Evolutionary conservation across 371 early-diverging fungal species (phyloP), one percentile per base, ranked within the genome.

Genomic region (Capniomyces stellatus): DNA sequence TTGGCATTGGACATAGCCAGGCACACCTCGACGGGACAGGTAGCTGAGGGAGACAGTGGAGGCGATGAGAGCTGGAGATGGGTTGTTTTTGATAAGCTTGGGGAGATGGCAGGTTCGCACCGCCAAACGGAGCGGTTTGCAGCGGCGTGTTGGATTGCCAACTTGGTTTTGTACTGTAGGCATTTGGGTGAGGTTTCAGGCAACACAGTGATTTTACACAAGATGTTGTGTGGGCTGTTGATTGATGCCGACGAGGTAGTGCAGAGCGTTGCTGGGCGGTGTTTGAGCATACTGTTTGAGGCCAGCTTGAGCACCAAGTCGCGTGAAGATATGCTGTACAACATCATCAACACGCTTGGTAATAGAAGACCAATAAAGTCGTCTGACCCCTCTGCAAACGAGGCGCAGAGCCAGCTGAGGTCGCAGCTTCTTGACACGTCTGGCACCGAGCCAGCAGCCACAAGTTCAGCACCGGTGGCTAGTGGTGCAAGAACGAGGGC

Each of bases 221-320:
- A 24, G 35, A 27, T 51, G 18, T 3, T 51, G 13, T 51, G 51
- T 19, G 35, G 31, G 29, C 21, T 51, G 24, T 35, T 51, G 19
- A 15, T 51, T 2, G 51, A 51, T 30, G 21, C 3, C 6, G 51
- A 51, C 21, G 51, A 51, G 22, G 35, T 31, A 18, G 31, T 31
- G 13, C 51, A 51, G 35, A 51, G 51, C 21, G 31, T 51, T 13
- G 27, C 51, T 19, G 51, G 51, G 19, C 29, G 35, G 21, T 28
- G 35, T 12, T 23, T 51, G 13, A 51, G 31, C 24, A 21, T 30
- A 2, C 10, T 51, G 6, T 51, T 8, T 22, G 22, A 30, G 3
- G 8, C 22, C 19, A 30, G 18, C 10, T 12, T 12, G 4, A 6
- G n/a, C 21, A 19, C 28, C 23, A 31, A 13, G 18, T 2, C 29